phyloP scores from a whole-genome alignment of 176 grass and related monocot species.

The Alloteropsis semialata region DNA sequence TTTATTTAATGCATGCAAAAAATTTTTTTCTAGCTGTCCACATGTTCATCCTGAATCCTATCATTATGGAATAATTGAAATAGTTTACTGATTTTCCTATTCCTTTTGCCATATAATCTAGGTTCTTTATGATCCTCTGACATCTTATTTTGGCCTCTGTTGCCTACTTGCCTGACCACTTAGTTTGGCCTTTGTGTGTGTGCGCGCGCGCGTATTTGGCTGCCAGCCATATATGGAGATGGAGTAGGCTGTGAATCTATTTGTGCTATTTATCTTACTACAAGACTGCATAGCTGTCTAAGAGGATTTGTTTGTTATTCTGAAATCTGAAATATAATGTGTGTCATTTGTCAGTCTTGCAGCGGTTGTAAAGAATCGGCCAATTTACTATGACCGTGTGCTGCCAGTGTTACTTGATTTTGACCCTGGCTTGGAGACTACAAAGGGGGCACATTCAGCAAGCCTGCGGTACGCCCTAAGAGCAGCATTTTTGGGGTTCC shows the following conservation, averaged over 20 bases:
- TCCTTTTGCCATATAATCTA: conserved; percentile 12
- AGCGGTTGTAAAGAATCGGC: conserved; percentile 81
- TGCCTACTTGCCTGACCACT: not conserved
- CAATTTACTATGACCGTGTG: conserved; percentile 58
- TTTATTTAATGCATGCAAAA: not conserved
- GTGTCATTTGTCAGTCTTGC: conserved; percentile 66
- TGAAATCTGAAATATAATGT: conserved; percentile 32
- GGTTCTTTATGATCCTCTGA: conserved; percentile 1
- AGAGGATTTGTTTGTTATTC: not conserved
- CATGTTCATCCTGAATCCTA: conserved; percentile 32
- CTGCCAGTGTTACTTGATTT: conserved; percentile 71
- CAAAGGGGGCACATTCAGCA: conserved; percentile 63
- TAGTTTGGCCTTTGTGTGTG: not conserved
- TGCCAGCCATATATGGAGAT: not conserved
- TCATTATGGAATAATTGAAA: not conserved
- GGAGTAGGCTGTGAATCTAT: not conserved
- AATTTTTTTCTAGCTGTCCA: not conserved
- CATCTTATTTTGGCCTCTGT: conserved; percentile 11
- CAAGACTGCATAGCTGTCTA: not conserved
- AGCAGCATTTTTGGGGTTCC: conserved; percentile 77
- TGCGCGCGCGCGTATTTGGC: not conserved
- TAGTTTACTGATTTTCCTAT: not conserved
- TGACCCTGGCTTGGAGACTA: conserved; percentile 57
- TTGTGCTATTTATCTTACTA: conserved; percentile 5
- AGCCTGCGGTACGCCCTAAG: conserved; percentile 79